A percentile compares a stretch with the other conserved stretches of the same genome.
Evolutionary conservation across 139 green algal species (phyloP).

Genomic region (Auxenochlorella protothecoides): DNA sequence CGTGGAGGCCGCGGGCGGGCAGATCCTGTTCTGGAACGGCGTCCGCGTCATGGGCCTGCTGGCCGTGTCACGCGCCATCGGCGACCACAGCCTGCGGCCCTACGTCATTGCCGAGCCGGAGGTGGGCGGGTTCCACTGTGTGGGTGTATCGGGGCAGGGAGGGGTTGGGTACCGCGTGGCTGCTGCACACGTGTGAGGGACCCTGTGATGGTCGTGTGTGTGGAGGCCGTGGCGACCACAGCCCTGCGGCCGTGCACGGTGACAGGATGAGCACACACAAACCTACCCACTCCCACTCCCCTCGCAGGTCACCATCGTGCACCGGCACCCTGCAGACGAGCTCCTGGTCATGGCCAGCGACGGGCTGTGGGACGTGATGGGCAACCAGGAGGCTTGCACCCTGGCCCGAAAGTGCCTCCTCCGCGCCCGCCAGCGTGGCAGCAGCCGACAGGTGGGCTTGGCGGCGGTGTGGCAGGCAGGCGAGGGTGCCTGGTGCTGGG

Average conservation of each 20-base stretch:
- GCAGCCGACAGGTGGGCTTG: conserved; percentile 14
- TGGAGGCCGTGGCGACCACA: too few relatives aligned
- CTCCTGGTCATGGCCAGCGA: conserved; percentile 64
- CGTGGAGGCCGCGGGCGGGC: conserved; percentile 53
- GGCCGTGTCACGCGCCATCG: conserved; percentile 62
- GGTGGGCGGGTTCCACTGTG: conserved; percentile 4
- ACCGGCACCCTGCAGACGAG: conserved; percentile 35
- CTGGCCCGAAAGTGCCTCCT: conserved; percentile 49
- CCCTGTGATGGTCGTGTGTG: too few relatives aligned
- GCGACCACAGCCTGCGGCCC: conserved; percentile 47
- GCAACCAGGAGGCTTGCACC: conserved; percentile 57
- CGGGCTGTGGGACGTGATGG: conserved; percentile 67
- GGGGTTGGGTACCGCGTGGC: background rate
- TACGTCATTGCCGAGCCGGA: conserved; percentile 57
- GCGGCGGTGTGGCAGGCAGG: background rate
- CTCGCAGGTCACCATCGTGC: conserved; percentile 47
- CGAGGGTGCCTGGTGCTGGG: background rate
- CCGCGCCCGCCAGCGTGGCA: conserved; percentile 23
- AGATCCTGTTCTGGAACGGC: conserved; percentile 69
- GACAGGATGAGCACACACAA: too few relatives aligned
- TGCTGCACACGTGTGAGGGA: too few relatives aligned
- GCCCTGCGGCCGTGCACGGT: too few relatives aligned
- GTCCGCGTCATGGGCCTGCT: conserved; percentile 65
- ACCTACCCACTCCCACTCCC: too few relatives aligned
- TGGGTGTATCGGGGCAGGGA: background rate